Conservation (phyloP, 345 rosid species). For the Brassica cretica region DNA sequence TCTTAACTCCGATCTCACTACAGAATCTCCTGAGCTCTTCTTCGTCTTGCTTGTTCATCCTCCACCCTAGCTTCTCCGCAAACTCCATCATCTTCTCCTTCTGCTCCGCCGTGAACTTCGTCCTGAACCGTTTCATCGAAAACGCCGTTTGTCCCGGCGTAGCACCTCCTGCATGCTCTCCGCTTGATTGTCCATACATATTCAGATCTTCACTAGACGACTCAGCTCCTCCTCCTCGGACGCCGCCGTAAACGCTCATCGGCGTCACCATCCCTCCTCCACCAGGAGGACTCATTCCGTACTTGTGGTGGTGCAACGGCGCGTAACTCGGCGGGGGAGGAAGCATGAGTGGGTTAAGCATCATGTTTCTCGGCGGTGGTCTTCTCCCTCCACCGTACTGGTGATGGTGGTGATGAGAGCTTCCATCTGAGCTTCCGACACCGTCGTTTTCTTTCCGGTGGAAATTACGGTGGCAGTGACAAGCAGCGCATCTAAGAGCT, state of each 20-base stretch:
- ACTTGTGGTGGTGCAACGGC: slow-evolving; percentile 41
- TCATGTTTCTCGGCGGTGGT: slow-evolving; percentile 32
- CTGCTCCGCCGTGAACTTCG: slow-evolving; percentile 68
- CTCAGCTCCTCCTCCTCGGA: slow-evolving; percentile 46
- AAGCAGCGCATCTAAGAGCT: slow-evolving; percentile 90
- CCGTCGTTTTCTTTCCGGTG: slow-evolving; percentile 75
- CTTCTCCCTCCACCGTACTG: slow-evolving; percentile 33
- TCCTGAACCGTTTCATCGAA: slow-evolving; percentile 52
- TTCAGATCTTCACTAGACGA: slow-evolving; percentile 82
- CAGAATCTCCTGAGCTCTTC: slow-evolving; percentile 65
- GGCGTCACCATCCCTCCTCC: slow-evolving; percentile 59
- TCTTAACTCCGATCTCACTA: slow-evolving; percentile 61
- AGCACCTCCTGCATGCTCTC: slow-evolving; percentile 34
- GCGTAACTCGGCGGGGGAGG: slow-evolving; percentile 45
- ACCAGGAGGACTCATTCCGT: slow-evolving; percentile 48
- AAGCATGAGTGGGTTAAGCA: slow-evolving; percentile 51
- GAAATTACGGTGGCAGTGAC: slow-evolving; percentile 93
- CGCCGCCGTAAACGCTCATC: slow-evolving; percentile 60
- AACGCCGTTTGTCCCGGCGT: slow-evolving; percentile 47
- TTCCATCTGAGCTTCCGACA: slow-evolving; percentile 21
- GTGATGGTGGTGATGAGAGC: slow-evolving; percentile 12
- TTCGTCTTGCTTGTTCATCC: slow-evolving; percentile 72
- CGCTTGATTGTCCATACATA: slow-evolving; percentile 50
- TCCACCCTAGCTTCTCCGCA: slow-evolving; percentile 81
- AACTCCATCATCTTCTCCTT: slow-evolving; percentile 79